These are phyloP conservation scores for Moesziomyces sp. DNA, from an alignment of 1,284 basidiomycete species.

Conservation along the genomic window DNA sequence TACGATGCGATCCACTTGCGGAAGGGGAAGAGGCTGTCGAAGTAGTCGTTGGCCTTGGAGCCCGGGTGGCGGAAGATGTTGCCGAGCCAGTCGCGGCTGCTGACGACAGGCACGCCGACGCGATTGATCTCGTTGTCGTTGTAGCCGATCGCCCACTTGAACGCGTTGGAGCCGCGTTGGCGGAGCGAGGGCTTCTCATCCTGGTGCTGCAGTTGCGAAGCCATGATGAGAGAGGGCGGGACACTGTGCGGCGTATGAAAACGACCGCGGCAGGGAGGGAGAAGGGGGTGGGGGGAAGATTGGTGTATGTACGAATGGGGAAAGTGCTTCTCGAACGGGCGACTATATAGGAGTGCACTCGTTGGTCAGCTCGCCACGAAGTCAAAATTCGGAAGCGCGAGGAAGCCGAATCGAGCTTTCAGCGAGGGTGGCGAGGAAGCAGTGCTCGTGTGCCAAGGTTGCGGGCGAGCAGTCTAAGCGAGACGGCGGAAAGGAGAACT, in stretches of 20 bases:
- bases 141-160: conserved; percentile 57
- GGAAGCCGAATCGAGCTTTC: too few relatives aligned
- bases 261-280: conserved; percentile 1
- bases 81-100: conserved; percentile 55
- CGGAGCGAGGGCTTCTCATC: conserved; percentile 24
- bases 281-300: background rate
- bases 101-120: conserved; percentile 64
- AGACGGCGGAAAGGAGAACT: background rate
- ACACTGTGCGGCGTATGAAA: conserved; percentile 7
- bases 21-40: conserved; percentile 66
- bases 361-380: too few relatives aligned
- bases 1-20: conserved; percentile 67
- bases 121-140: conserved; percentile 63
- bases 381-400: too few relatives aligned
- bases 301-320: background rate
- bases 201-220: conserved; percentile 12
- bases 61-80: conserved; percentile 50
- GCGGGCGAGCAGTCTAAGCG: conserved; percentile 1
- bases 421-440: background rate
- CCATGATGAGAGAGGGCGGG: conserved; percentile 9
- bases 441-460: conserved; percentile 11
- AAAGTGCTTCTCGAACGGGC: background rate
- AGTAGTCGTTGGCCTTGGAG: conserved; percentile 48
- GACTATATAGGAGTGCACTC: background rate
- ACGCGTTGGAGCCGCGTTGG: conserved; percentile 23